Percentiles rank a stretch among this genome's conserved stretches.
Evolutionary conservation across 2,329 filamentous ascomycete species (phyloP).

Genomic region (Aurifilum marmelostoma): DNA sequence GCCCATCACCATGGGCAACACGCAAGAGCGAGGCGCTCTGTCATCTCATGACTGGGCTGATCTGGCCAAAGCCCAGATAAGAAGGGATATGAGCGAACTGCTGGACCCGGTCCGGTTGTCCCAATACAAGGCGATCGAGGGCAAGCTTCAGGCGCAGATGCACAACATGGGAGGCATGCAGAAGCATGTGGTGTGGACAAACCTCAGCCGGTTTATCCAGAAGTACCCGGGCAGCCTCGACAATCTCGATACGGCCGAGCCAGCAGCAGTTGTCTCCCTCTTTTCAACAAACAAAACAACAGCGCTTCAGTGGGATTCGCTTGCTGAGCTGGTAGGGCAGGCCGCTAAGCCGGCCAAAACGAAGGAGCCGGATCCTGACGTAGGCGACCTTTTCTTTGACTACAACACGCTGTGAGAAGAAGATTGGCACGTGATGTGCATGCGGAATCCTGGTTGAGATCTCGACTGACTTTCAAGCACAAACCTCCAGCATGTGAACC

Average conservation of each 20-base stretch:
- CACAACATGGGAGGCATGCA: neutral
- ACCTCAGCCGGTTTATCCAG: neutral
- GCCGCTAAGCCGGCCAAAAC: neutral
- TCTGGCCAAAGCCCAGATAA: neutral
- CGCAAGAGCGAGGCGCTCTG: neutral
- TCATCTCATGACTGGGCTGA: neutral
- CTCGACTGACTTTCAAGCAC: slow-evolving; percentile 7
- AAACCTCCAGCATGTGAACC: slow-evolving; percentile 10
- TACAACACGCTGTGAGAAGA: neutral
- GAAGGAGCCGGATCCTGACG: slow-evolving; percentile 8
- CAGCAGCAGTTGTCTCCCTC: neutral
- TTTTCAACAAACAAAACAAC: neutral
- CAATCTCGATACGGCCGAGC: neutral
- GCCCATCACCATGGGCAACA: neutral
- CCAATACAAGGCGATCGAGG: neutral
- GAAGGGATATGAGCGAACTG: neutral
- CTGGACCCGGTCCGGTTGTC: neutral
- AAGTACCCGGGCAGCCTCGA: neutral
- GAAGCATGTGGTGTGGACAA: neutral
- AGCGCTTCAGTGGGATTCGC: neutral
- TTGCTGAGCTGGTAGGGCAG: neutral
- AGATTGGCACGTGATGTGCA: neutral
- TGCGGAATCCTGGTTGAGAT: neutral
- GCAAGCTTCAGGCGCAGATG: neutral
- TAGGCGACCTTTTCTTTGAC: slow-evolving; percentile 13